Conservation (phyloP, 2,329 filamentous ascomycete species). For the Ceratocystis colombiana region DNA sequence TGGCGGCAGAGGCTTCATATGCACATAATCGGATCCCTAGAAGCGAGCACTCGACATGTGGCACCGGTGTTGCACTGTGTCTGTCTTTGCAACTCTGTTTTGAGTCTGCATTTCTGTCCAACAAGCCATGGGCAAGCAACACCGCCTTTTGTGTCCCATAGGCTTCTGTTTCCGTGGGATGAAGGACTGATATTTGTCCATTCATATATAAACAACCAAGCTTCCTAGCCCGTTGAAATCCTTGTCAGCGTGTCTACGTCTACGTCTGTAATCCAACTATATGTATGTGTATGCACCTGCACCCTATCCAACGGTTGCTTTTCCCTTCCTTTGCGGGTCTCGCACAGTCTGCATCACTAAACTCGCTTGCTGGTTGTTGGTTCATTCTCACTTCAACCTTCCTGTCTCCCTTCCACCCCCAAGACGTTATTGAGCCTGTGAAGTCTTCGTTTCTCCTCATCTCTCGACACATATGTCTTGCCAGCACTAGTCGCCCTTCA, state of each 20-base stretch:
- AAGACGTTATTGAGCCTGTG: background rate
- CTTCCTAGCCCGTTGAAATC: background rate
- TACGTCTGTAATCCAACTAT: background rate
- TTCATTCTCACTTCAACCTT: background rate
- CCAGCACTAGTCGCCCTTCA: background rate
- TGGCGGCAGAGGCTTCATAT: constrained; percentile 1
- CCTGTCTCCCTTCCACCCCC: background rate
- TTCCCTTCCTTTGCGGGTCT: constrained; percentile 16
- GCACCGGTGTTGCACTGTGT: constrained; percentile 5
- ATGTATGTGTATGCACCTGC: background rate
- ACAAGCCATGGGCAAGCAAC: background rate
- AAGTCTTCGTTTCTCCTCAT: background rate
- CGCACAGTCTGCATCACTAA: constrained; percentile 2
- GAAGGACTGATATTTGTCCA: background rate
- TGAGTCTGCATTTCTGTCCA: constrained; percentile 6
- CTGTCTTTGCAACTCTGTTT: constrained; percentile 10
- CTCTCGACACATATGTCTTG: background rate
- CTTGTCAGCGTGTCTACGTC: background rate
- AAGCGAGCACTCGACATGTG: constrained; percentile 1
- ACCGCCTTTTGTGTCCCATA: constrained; percentile 11
- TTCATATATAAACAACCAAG: background rate
- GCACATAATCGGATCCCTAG: constrained; percentile 9
- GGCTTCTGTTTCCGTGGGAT: background rate
- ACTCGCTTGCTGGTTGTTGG: background rate
- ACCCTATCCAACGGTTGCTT: background rate